Evolutionary conservation across 805 yeast species (phyloP), one percentile per base, ranked within the genome.

Genomic region (Zygotorulaspora chibaensis): DNA sequence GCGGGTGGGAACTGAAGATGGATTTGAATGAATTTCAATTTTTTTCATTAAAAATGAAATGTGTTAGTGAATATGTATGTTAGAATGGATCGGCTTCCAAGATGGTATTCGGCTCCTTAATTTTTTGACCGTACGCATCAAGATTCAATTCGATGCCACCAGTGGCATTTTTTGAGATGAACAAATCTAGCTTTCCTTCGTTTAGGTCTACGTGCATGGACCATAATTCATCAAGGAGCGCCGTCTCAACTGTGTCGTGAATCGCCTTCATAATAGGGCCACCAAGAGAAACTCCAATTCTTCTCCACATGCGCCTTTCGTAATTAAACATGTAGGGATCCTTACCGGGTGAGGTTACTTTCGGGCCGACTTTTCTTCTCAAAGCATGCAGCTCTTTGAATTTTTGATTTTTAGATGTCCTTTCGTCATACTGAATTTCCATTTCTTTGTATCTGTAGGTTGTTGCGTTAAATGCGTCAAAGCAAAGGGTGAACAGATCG

Each of bases 381-480:
- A 64, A 40, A 0, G 35, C 12, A n/a, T 40, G 41, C 23, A 63
- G 33, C 11, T 43, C 18, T 6, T 48, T 33, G 12, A 38, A 28
- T 42, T 53, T 61, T 12, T 55, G 56, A 8, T 45, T 50, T 3
- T 30, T 33, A 10, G 43, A 30, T 9, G 55, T n/a, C 2, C 20
- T 35, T 1, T 35, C n/a, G 37, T 57, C 60, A 37, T 55, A 52
- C 15, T 44, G 47, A 8, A 64, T 52, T 41, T 60, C 65, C 8
- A 59, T 18, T 45, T 64, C 68, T 40, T 62, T 64, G 10, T 51
- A 30, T 15, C 64, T 48, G 42, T 59, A 64, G 3, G 56, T 47
- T 17, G 60, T 50, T 10, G 50, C 47, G 25, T 57, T 53, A 34
- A 55, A 54, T 4, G 61, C 43, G 12, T 50, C 56, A 18, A 44